Evolutionary conservation across 306 rosid species (phyloP), one percentile per base, ranked within the genome.

Genomic region (Cotoneaster glaucophyllus): DNA sequence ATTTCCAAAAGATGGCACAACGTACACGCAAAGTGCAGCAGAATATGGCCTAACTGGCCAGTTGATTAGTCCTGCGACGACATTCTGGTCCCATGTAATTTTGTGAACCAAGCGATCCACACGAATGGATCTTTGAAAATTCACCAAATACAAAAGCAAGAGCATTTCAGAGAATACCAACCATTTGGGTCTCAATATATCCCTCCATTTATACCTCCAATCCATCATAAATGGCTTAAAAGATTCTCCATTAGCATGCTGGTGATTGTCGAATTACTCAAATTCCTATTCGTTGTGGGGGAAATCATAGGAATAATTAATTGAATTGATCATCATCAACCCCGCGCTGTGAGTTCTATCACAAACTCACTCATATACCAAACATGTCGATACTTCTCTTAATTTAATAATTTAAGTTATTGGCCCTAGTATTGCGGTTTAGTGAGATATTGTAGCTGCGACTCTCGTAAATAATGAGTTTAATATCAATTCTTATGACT

Each of bases 21-120:
- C 48, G 79, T 74, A 80, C 75, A 56, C 79, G 75, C 75, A 74
- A 79, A 73, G 83, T 56, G 74, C 69, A 48, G 69, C 29, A 19
- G 43, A 64, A 72, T 22, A n/a, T 66, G 50, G 74, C 80, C n/a
- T 67, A 77, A 77, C 44, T 25, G 4, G 59, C 62, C 68, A 25
- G 59, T 44, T 54, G 44, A 41, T 24, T 57, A 41, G 53, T 56
- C 80, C 73, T 21, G 26, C 28, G 41, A 68, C n/a, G 54, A 41
- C 64, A 70, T 63, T 7, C 68, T 31, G 18, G 22, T 29, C 39
- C 41, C 22, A 5, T 29, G 67, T 59, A 15, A 12, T 56, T 12
- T 48, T 48, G 63, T n/a, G 63, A 57, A 57, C 66, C 13, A 3
- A 26, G 28, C 37, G 9, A 56, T 61, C 66, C 37, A 61, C 37